Base-by-base conservation (phyloP, 352 stramenopile species). In the Globisporangium barbulae region DNA sequence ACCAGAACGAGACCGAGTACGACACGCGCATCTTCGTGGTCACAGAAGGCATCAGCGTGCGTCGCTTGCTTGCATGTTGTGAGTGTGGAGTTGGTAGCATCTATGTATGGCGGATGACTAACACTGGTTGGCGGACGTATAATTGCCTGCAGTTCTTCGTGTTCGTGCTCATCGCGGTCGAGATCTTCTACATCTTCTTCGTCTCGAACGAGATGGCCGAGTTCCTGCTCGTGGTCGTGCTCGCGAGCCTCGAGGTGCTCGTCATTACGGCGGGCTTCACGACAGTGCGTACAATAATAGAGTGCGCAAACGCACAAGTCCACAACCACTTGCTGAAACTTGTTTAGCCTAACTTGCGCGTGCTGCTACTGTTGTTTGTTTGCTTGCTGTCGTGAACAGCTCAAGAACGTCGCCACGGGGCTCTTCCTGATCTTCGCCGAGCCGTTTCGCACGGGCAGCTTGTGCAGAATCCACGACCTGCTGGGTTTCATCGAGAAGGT, bases 141-240 rank as follows among this genome's bases (percentile, higher is more conserved):
- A 15, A 10, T 8, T 1, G 37, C 22, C 37, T 21, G 21, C 50
- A 91, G 72, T 90, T 91, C 44, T 48, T 85, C 28, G 85, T 80
- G 59, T 78, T 90, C 53, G 71, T 85, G n/a, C 59, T 92, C 49
- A 88, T 95, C 41, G 52, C 85, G 52, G 76, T 93, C 59, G 86
- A 95, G 65, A 74, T 91, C 28, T 95, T 93, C 61, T 91, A 83
- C 70, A 89, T 93, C 63, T 94, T 92, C 67, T 93, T 93, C 59
- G 71, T 78, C 12, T 79, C 73, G 53, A 87, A 80, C 60, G 56
- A 72, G 8, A 65, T 91, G 61, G 86, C 86, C 45, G 71, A 75
- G 17, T 85, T 89, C 33, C 63, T 93, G 50, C 68, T 95, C 4
- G 52, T 90, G n/a, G 76, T 88, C 22, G 69, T 87, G 1, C 83